Percentiles rank a stretch among this genome's conserved stretches.
Conservation (phyloP, 2,329 filamentous ascomycete genomes). For the Fusarium buharicum region DNA sequence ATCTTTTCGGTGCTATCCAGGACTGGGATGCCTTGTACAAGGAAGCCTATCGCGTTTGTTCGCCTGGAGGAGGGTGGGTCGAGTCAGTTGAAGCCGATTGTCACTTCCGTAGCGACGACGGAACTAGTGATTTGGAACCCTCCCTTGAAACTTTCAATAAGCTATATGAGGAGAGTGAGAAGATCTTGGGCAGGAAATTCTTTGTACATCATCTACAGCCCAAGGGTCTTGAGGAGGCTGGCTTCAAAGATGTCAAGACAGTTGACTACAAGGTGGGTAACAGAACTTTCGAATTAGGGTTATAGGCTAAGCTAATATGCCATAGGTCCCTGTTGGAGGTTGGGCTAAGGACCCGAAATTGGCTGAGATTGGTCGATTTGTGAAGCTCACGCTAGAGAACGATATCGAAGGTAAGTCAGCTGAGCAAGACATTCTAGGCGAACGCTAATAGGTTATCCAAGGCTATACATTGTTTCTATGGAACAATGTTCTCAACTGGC, state of each 20-base stretch:
- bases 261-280: slow-evolving; percentile 33
- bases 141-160: not conserved
- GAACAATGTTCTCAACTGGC: slow-evolving; percentile 37
- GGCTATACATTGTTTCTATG: slow-evolving; percentile 27
- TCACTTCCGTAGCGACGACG: slow-evolving; percentile 28
- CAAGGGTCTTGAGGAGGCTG: slow-evolving; percentile 26
- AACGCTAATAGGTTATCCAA: not conserved
- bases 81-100: slow-evolving; percentile 36
- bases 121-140: slow-evolving; percentile 15
- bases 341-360: slow-evolving; percentile 33
- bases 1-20: slow-evolving; percentile 34
- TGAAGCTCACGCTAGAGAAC: slow-evolving; percentile 34
- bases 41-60: slow-evolving; percentile 37
- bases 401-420: slow-evolving; percentile 31
- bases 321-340: slow-evolving; percentile 29
- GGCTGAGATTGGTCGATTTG: slow-evolving; percentile 29
- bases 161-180: slow-evolving; percentile 34
- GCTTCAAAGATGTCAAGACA: slow-evolving; percentile 29
- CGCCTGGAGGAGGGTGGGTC: slow-evolving; percentile 31
- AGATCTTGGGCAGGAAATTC: slow-evolving; percentile 12
- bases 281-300: not conserved
- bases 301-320: fast-evolving
- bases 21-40: slow-evolving; percentile 31
- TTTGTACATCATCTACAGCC: slow-evolving; percentile 30
- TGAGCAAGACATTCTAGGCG: fast-evolving